A percentile compares a stretch with the other conserved stretches of the same genome.
phyloP scores from a whole-genome alignment of 257 asterid species.

The Solanum rostratum region DNA sequence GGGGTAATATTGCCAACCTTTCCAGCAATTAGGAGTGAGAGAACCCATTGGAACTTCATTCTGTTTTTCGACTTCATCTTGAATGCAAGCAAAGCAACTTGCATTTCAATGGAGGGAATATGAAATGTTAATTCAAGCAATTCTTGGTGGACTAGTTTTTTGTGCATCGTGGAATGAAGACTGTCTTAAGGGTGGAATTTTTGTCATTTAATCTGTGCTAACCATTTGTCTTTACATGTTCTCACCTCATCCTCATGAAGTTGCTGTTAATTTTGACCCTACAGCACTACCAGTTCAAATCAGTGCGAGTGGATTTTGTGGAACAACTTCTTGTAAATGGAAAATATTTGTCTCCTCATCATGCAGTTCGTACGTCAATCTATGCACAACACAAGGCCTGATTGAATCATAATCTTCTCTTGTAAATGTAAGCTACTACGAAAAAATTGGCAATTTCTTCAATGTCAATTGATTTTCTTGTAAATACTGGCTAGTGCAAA shows the following conservation, averaged over 20 bases:
- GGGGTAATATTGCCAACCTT: not conserved
- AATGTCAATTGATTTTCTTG: not conserved
- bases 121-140: not conserved
- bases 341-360: slow-evolving; percentile 36
- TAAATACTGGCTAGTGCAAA: not conserved
- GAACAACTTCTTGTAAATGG: slow-evolving; percentile 91
- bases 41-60: not conserved
- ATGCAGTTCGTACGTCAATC: slow-evolving; percentile 53
- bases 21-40: not conserved
- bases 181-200: not conserved
- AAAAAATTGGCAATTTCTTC: not conserved
- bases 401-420: not conserved
- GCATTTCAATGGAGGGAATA: not conserved
- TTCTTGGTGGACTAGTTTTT: not conserved
- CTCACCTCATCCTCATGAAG: not conserved
- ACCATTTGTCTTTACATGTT: not conserved
- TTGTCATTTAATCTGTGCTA: not conserved
- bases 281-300: slow-evolving; percentile 71
- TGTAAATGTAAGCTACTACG: not conserved
- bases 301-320: slow-evolving; percentile 75
- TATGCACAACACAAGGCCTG: slow-evolving; percentile 59
- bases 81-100: not conserved
- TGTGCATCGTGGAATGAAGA: not conserved
- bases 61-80: not conserved
- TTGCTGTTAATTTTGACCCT: slow-evolving; percentile 1